Base-by-base conservation (phyloP, 495 filamentous ascomycete species). In the Xylaria intraflava region DNA sequence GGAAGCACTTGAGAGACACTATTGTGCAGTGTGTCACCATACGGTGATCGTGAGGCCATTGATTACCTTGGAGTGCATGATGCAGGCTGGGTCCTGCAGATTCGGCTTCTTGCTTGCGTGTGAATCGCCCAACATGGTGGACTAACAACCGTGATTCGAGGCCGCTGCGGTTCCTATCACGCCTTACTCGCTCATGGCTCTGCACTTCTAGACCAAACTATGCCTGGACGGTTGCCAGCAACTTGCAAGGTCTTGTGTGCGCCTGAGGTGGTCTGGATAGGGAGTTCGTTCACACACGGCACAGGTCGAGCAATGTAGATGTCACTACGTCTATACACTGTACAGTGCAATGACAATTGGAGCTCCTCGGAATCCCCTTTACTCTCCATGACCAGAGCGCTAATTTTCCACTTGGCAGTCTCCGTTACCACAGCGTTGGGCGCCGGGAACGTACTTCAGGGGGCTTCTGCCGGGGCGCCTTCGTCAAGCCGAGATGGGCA, bases 61-160 rank as follows among this genome's bases (percentile, higher is more conserved):
- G 10, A 14, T 23, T 39, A 33, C 14, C 35, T 33, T 43, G 39
- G 19, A 20, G 40, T 43, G 27, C 26, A 42, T n/a, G 33, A 33
- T 51, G 23, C 49, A 33, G 36, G 24, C 16, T 51, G 24, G 27
- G 24, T 36, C n/a, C 40, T 33, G 49, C 48, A 51, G 17, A 51
- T 42, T 38, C 35, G 38, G 16, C 38, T 8, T 29, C 38, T 31
- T 42, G 38, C 38, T 23, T 51, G 39, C 49, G 22, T 35, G 19
- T 9, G 14, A 39, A 19, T 2, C 14, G 29, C 16, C 23, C 35
- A 39, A 29, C 8, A 16, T 4, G n/a, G 16, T 16, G 14, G 27
- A 27, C 22, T n/a, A n/a, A n/a, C n/a, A n/a, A n/a, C n/a, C n/a
- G n/a, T 17, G 5, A 38, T 38, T 38, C 35, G 35, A 38, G 8